Conservation (phyloP, 2,329 filamentous ascomycete genomes). For the Massarina eburnea region DNA sequence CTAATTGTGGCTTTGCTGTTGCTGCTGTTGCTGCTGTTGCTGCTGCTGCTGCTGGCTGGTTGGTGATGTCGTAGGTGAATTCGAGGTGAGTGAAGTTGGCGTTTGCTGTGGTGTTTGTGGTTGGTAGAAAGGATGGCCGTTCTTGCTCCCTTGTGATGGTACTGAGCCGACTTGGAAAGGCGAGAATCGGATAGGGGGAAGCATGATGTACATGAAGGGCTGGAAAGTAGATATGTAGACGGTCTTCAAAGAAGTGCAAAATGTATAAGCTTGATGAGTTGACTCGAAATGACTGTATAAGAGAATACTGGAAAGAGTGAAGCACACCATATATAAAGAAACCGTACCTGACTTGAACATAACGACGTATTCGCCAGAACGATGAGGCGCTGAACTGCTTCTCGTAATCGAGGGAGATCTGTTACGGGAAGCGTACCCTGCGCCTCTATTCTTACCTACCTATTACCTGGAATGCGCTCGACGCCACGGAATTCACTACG, state of each 20-base stretch:
- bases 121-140: conserved; percentile 22
- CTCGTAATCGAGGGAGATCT: neutral
- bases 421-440: conserved; percentile 4
- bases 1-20: too few species aligned
- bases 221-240: neutral
- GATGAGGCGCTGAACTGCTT: neutral
- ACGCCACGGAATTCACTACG: neutral
- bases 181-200: conserved; percentile 32
- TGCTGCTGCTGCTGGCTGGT: conserved; percentile 2
- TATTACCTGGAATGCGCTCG: neutral
- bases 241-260: neutral
- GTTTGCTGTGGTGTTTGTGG: conserved; percentile 14
- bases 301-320: neutral
- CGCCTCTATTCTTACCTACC: neutral
- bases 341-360: neutral
- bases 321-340: neutral
- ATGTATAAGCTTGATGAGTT: neutral
- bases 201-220: conserved; percentile 7
- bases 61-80: neutral
- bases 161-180: conserved; percentile 31
- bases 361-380: neutral
- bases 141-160: conserved; percentile 14
- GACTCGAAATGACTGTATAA: too few species aligned
- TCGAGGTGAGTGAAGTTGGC: conserved; percentile 4
- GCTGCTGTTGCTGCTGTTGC: neutral